phyloP scores from a whole-genome alignment of 2,329 filamentous ascomycete genomes.

The Sporothrix sp. region DNA sequence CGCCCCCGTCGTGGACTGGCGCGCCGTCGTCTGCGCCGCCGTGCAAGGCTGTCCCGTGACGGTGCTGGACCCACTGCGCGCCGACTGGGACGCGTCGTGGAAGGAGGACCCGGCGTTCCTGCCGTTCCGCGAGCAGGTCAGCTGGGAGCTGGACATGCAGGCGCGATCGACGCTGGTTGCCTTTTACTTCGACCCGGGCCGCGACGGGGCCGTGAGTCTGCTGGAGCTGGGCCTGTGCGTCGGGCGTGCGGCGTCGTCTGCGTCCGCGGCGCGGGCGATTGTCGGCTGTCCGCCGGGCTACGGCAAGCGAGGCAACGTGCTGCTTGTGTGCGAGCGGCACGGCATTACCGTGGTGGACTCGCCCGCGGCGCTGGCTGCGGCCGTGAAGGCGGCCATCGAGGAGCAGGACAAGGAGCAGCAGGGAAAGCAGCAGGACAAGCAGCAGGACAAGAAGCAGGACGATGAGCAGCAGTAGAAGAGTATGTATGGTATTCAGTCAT shows the following conservation, averaged over 20 bases:
- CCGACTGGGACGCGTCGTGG: constrained; percentile 47
- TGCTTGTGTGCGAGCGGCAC: constrained; percentile 43
- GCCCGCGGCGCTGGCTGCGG: constrained; percentile 29
- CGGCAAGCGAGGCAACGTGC: constrained; percentile 51
- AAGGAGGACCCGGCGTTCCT: constrained; percentile 36
- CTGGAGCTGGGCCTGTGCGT: constrained; percentile 49
- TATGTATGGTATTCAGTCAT: too few relatives aligned
- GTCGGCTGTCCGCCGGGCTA: constrained; percentile 45
- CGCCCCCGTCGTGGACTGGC: constrained; percentile 37
- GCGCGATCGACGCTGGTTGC: constrained; percentile 43
- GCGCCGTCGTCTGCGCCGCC: constrained; percentile 30
- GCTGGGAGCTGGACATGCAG: constrained; percentile 53
- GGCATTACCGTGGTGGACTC: constrained; percentile 34
- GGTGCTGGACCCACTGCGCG: constrained; percentile 46
- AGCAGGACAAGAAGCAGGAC: too few relatives aligned
- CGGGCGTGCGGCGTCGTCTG: constrained; percentile 25
- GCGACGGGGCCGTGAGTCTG: constrained; percentile 46
- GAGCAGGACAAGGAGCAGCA: too few relatives aligned
- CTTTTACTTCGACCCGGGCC: constrained; percentile 45
- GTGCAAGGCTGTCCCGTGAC: constrained; percentile 40
- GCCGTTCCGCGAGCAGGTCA: constrained; percentile 43
- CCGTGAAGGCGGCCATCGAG: neutral
- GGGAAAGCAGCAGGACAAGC: neutral
- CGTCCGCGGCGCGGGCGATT: constrained; percentile 31
- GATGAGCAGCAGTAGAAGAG: neutral